These are phyloP conservation scores for Epichloe festucae DNA, from an alignment of 2,329 filamentous ascomycete genomes.

Conservation along the genomic window DNA sequence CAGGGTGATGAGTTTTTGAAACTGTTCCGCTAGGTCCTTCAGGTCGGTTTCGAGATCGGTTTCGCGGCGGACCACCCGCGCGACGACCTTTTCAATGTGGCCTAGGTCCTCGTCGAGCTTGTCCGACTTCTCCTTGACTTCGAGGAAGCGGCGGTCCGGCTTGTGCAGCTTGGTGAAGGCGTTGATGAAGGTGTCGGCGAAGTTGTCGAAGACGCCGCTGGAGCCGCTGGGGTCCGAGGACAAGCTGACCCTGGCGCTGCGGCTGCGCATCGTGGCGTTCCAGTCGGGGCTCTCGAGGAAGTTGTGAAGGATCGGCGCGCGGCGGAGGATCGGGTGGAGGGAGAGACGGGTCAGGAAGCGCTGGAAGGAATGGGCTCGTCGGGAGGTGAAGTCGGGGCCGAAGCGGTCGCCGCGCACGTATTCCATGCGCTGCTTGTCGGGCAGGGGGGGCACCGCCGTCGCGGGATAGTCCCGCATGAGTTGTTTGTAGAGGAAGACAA, in stretches of 20 bases:
- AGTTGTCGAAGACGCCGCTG: conserved; percentile 78
- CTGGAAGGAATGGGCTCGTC: conserved; percentile 79
- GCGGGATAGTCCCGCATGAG: conserved; percentile 79
- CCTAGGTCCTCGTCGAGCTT: conserved; percentile 89
- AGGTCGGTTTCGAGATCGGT: conserved; percentile 80
- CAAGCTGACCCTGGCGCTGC: conserved; percentile 51
- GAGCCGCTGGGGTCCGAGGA: conserved; percentile 32
- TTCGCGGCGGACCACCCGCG: conserved; percentile 77
- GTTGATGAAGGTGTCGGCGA: conserved; percentile 93
- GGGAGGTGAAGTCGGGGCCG: conserved; percentile 78
- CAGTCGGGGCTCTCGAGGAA: conserved; percentile 92
- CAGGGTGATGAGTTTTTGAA: conserved; percentile 75
- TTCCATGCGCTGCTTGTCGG: conserved; percentile 98
- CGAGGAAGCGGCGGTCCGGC: conserved; percentile 85
- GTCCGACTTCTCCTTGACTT: conserved; percentile 82
- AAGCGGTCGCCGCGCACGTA: conserved; percentile 96
- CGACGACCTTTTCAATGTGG: conserved; percentile 92
- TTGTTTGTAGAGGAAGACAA: conserved; percentile 89
- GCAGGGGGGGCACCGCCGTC: conserved; percentile 84
- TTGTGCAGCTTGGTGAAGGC: conserved; percentile 95
- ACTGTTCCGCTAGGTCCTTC: conserved; percentile 80
- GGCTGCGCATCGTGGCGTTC: conserved; percentile 87
- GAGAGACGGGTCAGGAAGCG: conserved; percentile 80
- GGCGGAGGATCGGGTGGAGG: conserved; percentile 77
- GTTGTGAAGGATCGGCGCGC: conserved; percentile 67